Evolutionary conservation across 352 stramenopile genomes (phyloP), one percentile per base, ranked within the genome.

Genomic region (Globisporangium lucens): DNA sequence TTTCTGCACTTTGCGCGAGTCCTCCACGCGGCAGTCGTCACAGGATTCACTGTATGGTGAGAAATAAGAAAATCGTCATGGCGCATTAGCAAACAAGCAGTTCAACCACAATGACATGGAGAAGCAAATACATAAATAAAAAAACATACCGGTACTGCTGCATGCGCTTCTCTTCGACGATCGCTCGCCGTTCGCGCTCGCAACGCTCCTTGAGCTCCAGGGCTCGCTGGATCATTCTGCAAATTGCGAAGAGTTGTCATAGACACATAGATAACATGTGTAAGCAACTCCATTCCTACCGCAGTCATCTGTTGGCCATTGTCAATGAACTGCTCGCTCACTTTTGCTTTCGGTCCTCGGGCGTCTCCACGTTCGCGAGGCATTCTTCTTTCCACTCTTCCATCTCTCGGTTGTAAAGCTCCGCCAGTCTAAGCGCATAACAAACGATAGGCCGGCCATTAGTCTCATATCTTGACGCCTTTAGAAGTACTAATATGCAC

Each of bases 361-460:
- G 81, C 0, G 86, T 92, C 79, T 94, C 86, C 35, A 91, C 73
- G 57, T 91, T 91, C 15, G 75, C 72, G 17, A 92, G 59, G 66
- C 79, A 93, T 41, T 71, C 75, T 27, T 82, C 68, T 69, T 82
- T 84, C 86, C 86, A 94, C 73, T 76, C 56, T 20, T 89, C 84
- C 79, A 91, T 89, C 74, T 94, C 86, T 35, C 77, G 64, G 41
- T 91, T 93, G 58, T 91, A 93, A 27, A 94, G 60, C 33, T 91
- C 78, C 1, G 84, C 81, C 24, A 93, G 72, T 65, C 85, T 92
- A 57, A 35, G 29, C 12, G 35, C 67, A 33, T 15, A 53, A 46
- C 30, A 56, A 24, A 24, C 24, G 24, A 24, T 24, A 24, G 24
- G 24, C 24, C 24, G 24, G 24, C 0, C 24, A 24, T 24, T 24